Evolutionary conservation across 2,329 filamentous ascomycete genomes (phyloP).

Genomic region (Colletotrichum zoysiae): DNA sequence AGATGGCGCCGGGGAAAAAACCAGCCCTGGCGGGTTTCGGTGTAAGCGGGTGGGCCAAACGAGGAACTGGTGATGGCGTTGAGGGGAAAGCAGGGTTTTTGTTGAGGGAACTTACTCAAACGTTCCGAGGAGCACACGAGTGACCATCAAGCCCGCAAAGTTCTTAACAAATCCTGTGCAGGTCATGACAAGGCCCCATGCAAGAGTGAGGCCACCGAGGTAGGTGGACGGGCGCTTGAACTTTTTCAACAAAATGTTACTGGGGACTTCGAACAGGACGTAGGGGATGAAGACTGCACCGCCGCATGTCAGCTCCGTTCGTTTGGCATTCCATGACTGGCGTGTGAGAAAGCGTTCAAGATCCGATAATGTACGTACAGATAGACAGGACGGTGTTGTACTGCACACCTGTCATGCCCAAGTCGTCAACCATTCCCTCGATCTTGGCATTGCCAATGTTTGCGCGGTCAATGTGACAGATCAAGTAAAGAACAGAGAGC

Average conservation of each 20-base stretch:
- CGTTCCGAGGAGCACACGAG: conserved; percentile 63
- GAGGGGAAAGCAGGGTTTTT: neutral
- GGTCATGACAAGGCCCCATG: conserved; percentile 49
- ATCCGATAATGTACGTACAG: conserved; percentile 70
- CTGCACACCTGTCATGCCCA: conserved; percentile 65
- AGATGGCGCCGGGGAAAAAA: conserved; percentile 68
- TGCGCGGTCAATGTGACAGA: conserved; percentile 68
- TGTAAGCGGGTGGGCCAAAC: neutral
- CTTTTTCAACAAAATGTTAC: conserved; percentile 74
- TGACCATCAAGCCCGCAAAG: conserved; percentile 45
- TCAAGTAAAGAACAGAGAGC: conserved; percentile 70
- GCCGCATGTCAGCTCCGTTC: neutral
- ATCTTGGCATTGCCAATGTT: conserved; percentile 68
- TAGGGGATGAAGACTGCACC: conserved; percentile 74
- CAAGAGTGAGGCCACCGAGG: conserved; percentile 72
- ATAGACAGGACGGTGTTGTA: conserved; percentile 63
- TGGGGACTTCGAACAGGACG: conserved; percentile 72
- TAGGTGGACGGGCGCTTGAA: conserved; percentile 73
- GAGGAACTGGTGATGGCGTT: neutral
- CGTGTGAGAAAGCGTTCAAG: conserved; percentile 63
- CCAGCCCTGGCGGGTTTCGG: conserved; percentile 52
- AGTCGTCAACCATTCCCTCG: conserved; percentile 49
- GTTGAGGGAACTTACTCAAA: conserved; percentile 55
- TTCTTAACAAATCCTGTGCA: conserved; percentile 45
- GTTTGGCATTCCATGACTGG: conserved; percentile 64